Percentiles rank a stretch among this genome's conserved stretches.
Conservation (phyloP, 768 basidiomycete genomes). For the Fomitopsis serialis region DNA sequence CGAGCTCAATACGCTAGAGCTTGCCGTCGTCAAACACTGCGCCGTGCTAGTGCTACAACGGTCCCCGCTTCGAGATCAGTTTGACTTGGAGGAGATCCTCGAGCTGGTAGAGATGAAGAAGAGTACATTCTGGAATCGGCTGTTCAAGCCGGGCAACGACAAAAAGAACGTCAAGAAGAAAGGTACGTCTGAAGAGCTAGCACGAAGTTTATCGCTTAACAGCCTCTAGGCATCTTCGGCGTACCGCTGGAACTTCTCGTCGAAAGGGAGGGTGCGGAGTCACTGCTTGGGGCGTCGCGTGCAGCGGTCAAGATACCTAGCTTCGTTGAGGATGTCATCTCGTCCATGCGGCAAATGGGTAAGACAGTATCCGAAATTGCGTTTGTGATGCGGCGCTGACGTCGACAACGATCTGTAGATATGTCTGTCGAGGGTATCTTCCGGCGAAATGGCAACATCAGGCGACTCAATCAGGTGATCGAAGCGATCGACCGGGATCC, state of each 20-base stretch:
- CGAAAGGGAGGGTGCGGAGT: conserved; percentile 94
- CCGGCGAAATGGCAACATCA: conserved; percentile 96
- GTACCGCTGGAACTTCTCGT: conserved; percentile 91
- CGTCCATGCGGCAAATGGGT: conserved; percentile 99
- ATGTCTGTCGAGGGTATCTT: conserved; percentile 99
- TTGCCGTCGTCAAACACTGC: conserved; percentile 87
- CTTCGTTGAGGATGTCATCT: conserved; percentile 97
- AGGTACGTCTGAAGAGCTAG: conserved; percentile 37
- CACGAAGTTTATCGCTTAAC: conserved; percentile 2
- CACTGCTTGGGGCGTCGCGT: conserved; percentile 83
- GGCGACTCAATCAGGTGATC: conserved; percentile 83
- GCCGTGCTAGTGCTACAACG: conserved; percentile 77
- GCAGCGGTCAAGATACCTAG: conserved; percentile 86
- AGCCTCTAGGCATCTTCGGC: conserved; percentile 75
- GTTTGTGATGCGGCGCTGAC: not conserved
- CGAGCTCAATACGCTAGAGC: conserved; percentile 77
- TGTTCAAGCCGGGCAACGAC: conserved; percentile 79
- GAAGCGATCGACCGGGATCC: conserved; percentile 96
- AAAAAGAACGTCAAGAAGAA: conserved; percentile 92
- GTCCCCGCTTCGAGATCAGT: conserved; percentile 73
- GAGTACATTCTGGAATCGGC: conserved; percentile 91
- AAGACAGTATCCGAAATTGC: conserved; percentile 18
- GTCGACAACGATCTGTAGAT: conserved; percentile 42
- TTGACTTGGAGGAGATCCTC: conserved; percentile 89
- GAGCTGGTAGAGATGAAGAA: conserved; percentile 93